phyloP scores from a whole-genome alignment of 371 early-diverging fungal genomes.

The Parasitella parasitica region DNA sequence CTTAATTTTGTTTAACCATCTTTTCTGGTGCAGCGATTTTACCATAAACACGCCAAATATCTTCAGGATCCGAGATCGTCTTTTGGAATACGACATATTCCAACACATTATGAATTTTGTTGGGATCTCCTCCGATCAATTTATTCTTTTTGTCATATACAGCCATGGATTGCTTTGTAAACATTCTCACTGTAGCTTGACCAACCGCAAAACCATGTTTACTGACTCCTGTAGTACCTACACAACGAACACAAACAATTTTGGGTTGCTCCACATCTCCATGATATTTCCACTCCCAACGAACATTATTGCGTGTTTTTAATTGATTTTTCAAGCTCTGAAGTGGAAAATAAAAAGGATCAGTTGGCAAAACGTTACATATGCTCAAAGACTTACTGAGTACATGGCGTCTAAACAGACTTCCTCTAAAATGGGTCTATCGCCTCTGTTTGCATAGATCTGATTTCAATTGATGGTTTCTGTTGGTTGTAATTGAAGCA shows the following conservation, averaged over 20 bases:
- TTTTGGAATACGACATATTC: conserved; percentile 78
- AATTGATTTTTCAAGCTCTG: conserved; percentile 67
- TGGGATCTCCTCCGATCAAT: conserved; percentile 56
- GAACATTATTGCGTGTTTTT: conserved; percentile 57
- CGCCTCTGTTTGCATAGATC: conserved; percentile 45
- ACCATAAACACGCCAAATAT: conserved; percentile 73
- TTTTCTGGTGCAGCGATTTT: conserved; percentile 60
- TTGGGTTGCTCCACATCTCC: conserved; percentile 59
- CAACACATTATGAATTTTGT: conserved; percentile 57
- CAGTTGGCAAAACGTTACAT: neutral
- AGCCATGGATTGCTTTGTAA: conserved; percentile 70
- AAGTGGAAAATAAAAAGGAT: neutral
- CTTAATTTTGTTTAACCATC: conserved; percentile 17
- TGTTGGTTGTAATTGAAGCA: neutral
- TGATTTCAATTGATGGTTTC: neutral
- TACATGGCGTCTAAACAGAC: conserved; percentile 67
- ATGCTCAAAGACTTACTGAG: conserved; percentile 32
- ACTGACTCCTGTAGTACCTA: conserved; percentile 44
- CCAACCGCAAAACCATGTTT: conserved; percentile 57
- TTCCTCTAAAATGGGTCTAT: conserved; percentile 57
- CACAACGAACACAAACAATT: conserved; percentile 65
- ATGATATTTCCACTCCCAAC: conserved; percentile 68
- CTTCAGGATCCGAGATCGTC: conserved; percentile 60
- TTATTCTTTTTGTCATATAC: conserved; percentile 60
- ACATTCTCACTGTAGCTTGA: conserved; percentile 69